A percentile compares a stretch with the other conserved stretches of the same genome.
These are phyloP conservation scores for Amaranthus hypochondriacus DNA, from an alignment of 148 eudicot species.

Conservation along the genomic window DNA sequence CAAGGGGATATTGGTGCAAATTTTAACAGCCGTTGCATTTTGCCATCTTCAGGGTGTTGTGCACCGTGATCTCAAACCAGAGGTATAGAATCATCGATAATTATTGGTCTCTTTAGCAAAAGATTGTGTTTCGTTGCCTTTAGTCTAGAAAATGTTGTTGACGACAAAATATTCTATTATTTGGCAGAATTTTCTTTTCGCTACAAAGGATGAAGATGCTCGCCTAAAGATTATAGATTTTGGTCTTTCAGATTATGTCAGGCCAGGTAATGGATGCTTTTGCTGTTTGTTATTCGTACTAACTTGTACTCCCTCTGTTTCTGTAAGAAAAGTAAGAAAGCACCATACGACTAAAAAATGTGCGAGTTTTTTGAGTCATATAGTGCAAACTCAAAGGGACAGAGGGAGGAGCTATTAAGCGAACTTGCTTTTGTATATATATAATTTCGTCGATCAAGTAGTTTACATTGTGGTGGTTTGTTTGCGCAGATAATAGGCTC, in stretches of 20 bases:
- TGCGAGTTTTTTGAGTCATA: no score
- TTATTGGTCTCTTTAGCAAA: background rate
- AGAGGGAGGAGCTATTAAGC: no score
- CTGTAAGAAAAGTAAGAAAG: no score
- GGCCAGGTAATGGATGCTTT: slow-evolving; percentile 60
- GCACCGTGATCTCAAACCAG: slow-evolving; percentile 96
- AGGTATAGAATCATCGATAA: slow-evolving; percentile 39
- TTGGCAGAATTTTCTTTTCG: slow-evolving; percentile 90
- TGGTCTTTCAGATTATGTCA: slow-evolving; percentile 85
- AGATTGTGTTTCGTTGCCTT: background rate
- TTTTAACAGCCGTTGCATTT: slow-evolving; percentile 71
- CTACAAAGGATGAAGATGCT: slow-evolving; percentile 74
- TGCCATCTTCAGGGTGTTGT: slow-evolving; percentile 99
- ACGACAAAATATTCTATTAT: slow-evolving; percentile 15
- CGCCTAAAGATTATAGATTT: slow-evolving; percentile 86
- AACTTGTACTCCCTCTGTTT: background rate
- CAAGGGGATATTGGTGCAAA: slow-evolving; percentile 65
- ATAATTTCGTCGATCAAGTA: no score
- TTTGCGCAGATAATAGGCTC: slow-evolving; percentile 71
- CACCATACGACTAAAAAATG: no score
- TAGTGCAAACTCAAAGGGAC: no score
- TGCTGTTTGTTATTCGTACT: background rate
- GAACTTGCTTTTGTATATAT: no score
- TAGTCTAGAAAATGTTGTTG: background rate
- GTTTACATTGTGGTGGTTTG: background rate